These are phyloP conservation scores for Polytrichum formosum DNA, from an alignment of 225 moss, liverwort and hornwort genomes.

Conservation along the genomic window DNA sequence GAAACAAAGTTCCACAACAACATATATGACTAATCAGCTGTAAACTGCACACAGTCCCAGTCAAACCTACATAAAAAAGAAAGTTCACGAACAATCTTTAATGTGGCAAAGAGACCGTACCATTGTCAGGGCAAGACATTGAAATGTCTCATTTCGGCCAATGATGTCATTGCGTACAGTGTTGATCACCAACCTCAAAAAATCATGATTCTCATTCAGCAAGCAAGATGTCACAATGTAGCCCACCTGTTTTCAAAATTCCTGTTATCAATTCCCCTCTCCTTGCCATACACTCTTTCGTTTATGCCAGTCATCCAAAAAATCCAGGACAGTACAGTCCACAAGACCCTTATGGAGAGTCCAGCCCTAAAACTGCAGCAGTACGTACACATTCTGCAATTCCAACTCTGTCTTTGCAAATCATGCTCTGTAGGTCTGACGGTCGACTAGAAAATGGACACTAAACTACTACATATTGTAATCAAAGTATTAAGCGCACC, in stretches of 20 bases:
- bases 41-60: too few species aligned
- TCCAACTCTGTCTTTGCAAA: too few species aligned
- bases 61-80: not conserved
- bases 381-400: too few species aligned
- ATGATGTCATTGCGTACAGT: slow-evolving; percentile 97
- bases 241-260: slow-evolving; percentile 64
- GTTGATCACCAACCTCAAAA: slow-evolving; percentile 94
- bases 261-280: slow-evolving; percentile 12
- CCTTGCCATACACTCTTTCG: slow-evolving; percentile 6
- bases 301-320: too few species aligned
- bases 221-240: slow-evolving; percentile 97
- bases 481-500: slow-evolving; percentile 24
- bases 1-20: too few species aligned
- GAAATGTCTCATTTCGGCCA: slow-evolving; percentile 95
- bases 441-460: too few species aligned
- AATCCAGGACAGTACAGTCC: too few species aligned
- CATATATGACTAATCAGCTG: too few species aligned
- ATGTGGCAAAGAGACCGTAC: slow-evolving; percentile 32
- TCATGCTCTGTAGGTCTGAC: too few species aligned
- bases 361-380: too few species aligned
- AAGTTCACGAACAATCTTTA: not conserved
- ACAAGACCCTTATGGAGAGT: too few species aligned
- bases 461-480: too few species aligned
- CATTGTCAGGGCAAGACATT: slow-evolving; percentile 98
- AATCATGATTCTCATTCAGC: slow-evolving; percentile 98